phyloP scores from a whole-genome alignment of 768 basidiomycete species.

The Suillus clintonianus region DNA sequence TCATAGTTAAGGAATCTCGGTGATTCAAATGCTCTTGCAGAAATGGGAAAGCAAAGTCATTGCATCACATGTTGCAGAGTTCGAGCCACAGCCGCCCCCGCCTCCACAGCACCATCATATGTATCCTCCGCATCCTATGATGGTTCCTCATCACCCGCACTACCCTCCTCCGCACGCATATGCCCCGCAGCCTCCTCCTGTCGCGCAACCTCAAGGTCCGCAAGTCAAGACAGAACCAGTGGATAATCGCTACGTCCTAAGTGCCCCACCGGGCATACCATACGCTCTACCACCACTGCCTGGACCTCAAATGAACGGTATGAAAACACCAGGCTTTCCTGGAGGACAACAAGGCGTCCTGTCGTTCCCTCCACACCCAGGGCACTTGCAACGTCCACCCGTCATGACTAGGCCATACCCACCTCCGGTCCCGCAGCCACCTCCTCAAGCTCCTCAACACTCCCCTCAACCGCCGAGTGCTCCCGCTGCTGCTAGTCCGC shows the following conservation, averaged over 20 bases:
- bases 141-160: conserved; percentile 57
- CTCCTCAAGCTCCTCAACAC: conserved; percentile 15
- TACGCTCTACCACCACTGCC: conserved; percentile 65
- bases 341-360: conserved; percentile 62
- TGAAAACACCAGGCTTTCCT: conserved; percentile 51
- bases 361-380: conserved; percentile 46
- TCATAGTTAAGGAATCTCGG: not conserved
- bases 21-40: conserved; percentile 42
- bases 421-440: conserved; percentile 19
- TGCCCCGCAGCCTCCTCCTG: conserved; percentile 41
- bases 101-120: conserved; percentile 49
- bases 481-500: conserved; percentile 14
- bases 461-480: conserved; percentile 16
- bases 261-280: conserved; percentile 39
- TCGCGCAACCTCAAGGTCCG: conserved; percentile 32
- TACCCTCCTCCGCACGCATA: conserved; percentile 54
- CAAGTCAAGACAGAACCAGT: conserved; percentile 75
- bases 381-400: conserved; percentile 27
- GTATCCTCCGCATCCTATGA: conserved; percentile 63
- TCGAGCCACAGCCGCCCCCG: conserved; percentile 61
- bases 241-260: conserved; percentile 68
- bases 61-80: conserved; percentile 93
- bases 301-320: conserved; percentile 62
- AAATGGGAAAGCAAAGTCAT: conserved; percentile 97
- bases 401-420: conserved; percentile 23